Conservation (phyloP, 108 stramenopile genomes). For the Aurantiochytrium sp. region DNA sequence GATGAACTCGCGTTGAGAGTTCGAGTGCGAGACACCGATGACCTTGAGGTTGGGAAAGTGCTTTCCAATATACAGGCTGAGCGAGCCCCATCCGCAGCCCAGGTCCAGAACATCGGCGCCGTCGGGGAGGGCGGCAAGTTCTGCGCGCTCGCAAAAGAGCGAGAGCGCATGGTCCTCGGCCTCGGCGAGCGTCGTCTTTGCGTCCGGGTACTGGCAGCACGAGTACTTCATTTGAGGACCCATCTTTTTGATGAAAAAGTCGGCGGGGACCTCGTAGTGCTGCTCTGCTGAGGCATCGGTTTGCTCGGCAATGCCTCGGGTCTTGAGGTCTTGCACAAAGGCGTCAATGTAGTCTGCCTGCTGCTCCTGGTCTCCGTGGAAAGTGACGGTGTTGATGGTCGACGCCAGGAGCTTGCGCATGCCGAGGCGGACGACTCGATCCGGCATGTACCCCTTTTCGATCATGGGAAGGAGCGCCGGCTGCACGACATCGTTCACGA, state of each 20-base stretch:
- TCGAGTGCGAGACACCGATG: constrained; percentile 66
- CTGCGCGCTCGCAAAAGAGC: constrained; percentile 70
- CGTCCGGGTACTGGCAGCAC: constrained; percentile 59
- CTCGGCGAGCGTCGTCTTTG: constrained; percentile 47
- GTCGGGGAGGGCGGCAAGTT: constrained; percentile 72
- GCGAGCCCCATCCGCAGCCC: constrained; percentile 89
- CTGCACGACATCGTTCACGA: background rate
- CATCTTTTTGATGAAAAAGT: constrained; percentile 72
- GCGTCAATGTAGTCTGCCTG: background rate
- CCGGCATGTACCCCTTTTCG: background rate
- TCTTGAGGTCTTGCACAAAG: constrained; percentile 36
- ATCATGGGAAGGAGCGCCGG: background rate
- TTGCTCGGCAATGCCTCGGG: constrained; percentile 70
- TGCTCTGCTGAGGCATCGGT: constrained; percentile 82
- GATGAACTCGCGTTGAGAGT: constrained; percentile 80
- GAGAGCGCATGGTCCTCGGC: constrained; percentile 77
- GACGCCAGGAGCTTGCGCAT: constrained; percentile 33
- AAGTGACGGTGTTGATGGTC: background rate
- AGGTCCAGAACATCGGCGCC: constrained; percentile 55
- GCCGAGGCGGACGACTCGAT: background rate
- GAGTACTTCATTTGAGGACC: constrained; percentile 88
- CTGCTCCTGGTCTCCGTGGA: background rate
- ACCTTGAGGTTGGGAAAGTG: constrained; percentile 43
- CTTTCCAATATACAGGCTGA: constrained; percentile 62
- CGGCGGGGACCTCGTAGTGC: constrained; percentile 92